Conservation (phyloP, 2,329 filamentous ascomycete species). For the Ceratocystis harringtonii region DNA sequence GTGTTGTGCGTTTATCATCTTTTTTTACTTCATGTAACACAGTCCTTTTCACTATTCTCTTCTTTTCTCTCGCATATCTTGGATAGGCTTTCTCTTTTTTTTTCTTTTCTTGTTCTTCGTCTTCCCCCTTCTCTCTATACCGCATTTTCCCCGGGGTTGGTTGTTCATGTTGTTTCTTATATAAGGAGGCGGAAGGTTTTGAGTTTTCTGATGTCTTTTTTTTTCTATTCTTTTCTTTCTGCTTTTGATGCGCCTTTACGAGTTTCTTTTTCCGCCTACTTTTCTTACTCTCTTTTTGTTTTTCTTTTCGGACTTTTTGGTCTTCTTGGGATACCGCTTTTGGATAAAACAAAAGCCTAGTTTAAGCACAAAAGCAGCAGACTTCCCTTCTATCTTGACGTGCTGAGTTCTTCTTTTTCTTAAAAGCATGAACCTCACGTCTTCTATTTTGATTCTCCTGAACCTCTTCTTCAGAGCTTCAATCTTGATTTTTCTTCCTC, state of each 20-base stretch:
- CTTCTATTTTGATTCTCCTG: neutral
- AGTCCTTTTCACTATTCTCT: neutral
- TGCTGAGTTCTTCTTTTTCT: neutral
- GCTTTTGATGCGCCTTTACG: neutral
- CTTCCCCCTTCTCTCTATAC: conserved; percentile 5
- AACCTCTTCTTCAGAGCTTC: neutral
- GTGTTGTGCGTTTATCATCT: neutral
- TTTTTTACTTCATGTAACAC: neutral
- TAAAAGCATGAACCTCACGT: neutral
- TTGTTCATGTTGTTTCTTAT: conserved; percentile 6
- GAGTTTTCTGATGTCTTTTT: conserved; percentile 8
- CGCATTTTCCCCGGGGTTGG: conserved; percentile 11
- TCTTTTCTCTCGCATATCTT: neutral
- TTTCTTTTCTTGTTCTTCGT: conserved; percentile 6
- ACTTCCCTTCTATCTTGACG: neutral
- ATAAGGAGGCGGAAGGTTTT: conserved; percentile 16
- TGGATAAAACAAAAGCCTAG: neutral
- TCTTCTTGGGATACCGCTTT: neutral
- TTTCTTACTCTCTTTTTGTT: neutral
- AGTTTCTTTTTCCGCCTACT: too few relatives aligned
- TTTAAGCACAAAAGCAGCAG: too few relatives aligned
- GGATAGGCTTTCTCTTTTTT: neutral
- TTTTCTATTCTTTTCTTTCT: neutral
- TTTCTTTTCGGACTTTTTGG: neutral
- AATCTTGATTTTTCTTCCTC: neutral